Evolutionary conservation across 495 filamentous ascomycete genomes (phyloP).

Genomic region (Aspergillus sparsus): DNA sequence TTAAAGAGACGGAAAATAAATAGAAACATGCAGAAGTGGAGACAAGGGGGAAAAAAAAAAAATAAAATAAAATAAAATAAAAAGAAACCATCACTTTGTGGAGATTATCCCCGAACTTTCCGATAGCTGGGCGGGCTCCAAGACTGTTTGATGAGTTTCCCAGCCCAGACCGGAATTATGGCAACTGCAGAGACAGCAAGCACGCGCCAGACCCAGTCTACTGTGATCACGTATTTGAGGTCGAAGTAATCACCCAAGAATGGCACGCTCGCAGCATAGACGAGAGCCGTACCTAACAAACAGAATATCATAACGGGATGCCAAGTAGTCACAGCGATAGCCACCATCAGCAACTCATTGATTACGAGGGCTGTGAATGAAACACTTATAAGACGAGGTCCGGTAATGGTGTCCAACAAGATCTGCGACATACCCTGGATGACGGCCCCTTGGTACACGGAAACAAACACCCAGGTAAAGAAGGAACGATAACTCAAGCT

Average conservation of each 20-base stretch:
- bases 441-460: slow-evolving; percentile 89
- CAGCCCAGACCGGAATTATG: slow-evolving; percentile 81
- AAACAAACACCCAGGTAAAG: slow-evolving; percentile 94
- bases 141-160: slow-evolving; percentile 77
- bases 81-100: slow-evolving; percentile 5
- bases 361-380: slow-evolving; percentile 90
- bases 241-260: slow-evolving; percentile 92
- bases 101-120: slow-evolving; percentile 75
- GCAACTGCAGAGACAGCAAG: slow-evolving; percentile 74
- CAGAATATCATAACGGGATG: slow-evolving; percentile 88
- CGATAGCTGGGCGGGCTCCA: slow-evolving; percentile 93
- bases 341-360: slow-evolving; percentile 96
- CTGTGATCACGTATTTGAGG: slow-evolving; percentile 71
- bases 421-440: slow-evolving; percentile 93
- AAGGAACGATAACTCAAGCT: slow-evolving; percentile 90
- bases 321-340: slow-evolving; percentile 95
- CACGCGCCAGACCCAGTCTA: slow-evolving; percentile 89
- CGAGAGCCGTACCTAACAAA: slow-evolving; percentile 73
- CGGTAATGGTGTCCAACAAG: slow-evolving; percentile 70
- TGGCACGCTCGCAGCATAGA: slow-evolving; percentile 82
- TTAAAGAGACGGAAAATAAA: background rate
- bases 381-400: slow-evolving; percentile 78
- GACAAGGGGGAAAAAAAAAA: slow-evolving; percentile 1
- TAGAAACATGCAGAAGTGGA: background rate
- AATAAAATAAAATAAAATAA: slow-evolving; percentile 8